Evolutionary conservation across 2,329 filamentous ascomycete species (phyloP).

Genomic region (Lachnellula arida): DNA sequence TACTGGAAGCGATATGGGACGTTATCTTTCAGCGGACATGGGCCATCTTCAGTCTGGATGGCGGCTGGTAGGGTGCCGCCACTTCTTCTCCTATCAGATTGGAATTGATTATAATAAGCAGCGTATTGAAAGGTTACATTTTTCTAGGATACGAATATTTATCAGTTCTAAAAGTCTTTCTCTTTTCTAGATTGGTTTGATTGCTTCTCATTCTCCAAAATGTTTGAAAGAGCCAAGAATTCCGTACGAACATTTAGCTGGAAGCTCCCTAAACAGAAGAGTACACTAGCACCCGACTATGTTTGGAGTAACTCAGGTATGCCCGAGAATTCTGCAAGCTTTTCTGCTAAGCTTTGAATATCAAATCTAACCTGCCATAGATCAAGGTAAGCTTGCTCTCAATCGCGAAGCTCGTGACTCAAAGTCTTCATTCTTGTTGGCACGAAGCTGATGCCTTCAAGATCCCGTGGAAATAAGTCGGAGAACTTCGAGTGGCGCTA

Average conservation of each 20-base stretch:
- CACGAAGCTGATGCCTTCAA: neutral
- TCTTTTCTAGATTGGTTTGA: neutral
- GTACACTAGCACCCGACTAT: conserved; percentile 8
- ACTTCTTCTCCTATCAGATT: neutral
- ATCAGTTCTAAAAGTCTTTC: too few relatives aligned
- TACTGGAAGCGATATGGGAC: too few relatives aligned
- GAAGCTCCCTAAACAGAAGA: conserved; percentile 11
- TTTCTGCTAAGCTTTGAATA: neutral
- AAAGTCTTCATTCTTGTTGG: too few relatives aligned
- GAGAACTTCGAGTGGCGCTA: conserved; percentile 19
- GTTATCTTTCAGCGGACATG: too few relatives aligned
- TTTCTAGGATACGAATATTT: too few relatives aligned
- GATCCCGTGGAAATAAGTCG: conserved; percentile 11
- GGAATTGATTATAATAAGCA: neutral
- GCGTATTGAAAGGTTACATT: too few relatives aligned
- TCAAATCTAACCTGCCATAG: neutral
- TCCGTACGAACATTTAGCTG: conserved; percentile 7
- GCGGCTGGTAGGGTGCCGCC: too few relatives aligned
- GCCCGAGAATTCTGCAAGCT: neutral
- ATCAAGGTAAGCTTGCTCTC: neutral
- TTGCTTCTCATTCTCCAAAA: neutral
- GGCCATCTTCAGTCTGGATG: too few relatives aligned
- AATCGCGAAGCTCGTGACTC: too few relatives aligned
- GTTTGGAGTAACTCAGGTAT: conserved; percentile 12
- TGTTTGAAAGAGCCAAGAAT: conserved; percentile 10